A percentile compares a stretch with the other conserved stretches of the same genome.
Evolutionary conservation across 2,329 filamentous ascomycete species (phyloP).

Genomic region (Geosmithia morbida): DNA sequence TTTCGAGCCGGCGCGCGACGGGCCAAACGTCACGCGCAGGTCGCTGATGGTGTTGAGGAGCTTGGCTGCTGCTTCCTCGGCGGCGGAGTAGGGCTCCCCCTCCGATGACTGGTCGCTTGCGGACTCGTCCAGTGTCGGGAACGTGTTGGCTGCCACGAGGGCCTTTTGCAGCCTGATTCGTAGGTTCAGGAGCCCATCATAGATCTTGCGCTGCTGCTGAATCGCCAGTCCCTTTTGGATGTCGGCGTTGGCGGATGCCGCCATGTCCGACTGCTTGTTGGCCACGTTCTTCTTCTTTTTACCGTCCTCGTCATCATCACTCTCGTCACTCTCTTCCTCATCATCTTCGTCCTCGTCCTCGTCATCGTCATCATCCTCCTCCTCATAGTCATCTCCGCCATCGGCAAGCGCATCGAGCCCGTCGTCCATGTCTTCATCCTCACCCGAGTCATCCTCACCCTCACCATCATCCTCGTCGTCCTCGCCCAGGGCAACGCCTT

Average conservation of each 20-base stretch:
- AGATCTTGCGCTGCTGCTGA: slow-evolving; percentile 70
- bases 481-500: slow-evolving; percentile 18
- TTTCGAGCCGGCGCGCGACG: slow-evolving; percentile 41
- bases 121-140: slow-evolving; percentile 31
- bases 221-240: slow-evolving; percentile 76
- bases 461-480: slow-evolving; percentile 15
- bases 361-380: slow-evolving; percentile 20
- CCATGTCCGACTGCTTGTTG: neutral
- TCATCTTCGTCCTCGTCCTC: slow-evolving; percentile 21
- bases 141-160: slow-evolving; percentile 65
- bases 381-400: slow-evolving; percentile 15
- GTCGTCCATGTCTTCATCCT: slow-evolving; percentile 22
- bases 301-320: slow-evolving; percentile 16
- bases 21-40: slow-evolving; percentile 47
- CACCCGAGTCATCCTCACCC: slow-evolving; percentile 20
- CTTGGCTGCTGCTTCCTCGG: slow-evolving; percentile 72
- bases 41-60: slow-evolving; percentile 70
- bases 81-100: slow-evolving; percentile 50
- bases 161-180: slow-evolving; percentile 91
- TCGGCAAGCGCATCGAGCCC: slow-evolving; percentile 18
- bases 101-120: slow-evolving; percentile 16
- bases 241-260: slow-evolving; percentile 7
- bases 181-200: slow-evolving; percentile 78
- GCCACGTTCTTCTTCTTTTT: slow-evolving; percentile 4
- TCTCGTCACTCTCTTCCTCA: slow-evolving; percentile 18